A percentile compares a stretch with the other conserved stretches of the same genome.
Conservation (phyloP, 305 asterid genomes). For the Fraxinus dipetala region DNA sequence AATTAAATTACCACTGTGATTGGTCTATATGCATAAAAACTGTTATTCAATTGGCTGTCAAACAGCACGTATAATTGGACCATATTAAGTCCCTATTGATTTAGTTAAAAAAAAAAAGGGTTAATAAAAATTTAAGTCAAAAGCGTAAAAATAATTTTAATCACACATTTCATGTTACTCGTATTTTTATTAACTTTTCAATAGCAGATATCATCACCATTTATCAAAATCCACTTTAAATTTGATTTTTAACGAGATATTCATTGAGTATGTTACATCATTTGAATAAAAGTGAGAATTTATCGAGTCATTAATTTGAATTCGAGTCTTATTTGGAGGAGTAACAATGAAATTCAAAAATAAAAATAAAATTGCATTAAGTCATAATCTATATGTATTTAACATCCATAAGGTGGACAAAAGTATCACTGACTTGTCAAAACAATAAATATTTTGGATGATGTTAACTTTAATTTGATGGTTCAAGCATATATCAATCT, state of each 20-base stretch:
- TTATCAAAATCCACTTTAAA: too few species aligned
- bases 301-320: not conserved
- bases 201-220: too few species aligned
- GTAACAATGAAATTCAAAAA: not conserved
- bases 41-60: not conserved
- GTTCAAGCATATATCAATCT: not conserved
- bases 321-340: not conserved
- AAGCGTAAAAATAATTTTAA: too few species aligned
- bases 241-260: not conserved
- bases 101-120: too few species aligned
- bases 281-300: not conserved
- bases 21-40: not conserved
- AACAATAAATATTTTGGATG: not conserved
- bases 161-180: too few species aligned
- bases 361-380: not conserved
- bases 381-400: not conserved
- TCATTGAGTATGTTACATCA: not conserved
- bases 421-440: not conserved
- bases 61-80: not conserved
- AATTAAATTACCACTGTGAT: not conserved
- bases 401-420: not conserved
- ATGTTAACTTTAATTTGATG: not conserved
- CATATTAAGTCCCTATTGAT: too few species aligned
- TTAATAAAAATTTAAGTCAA: too few species aligned
- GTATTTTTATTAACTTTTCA: too few species aligned